Evolutionary conservation across 306 rosid species (phyloP), one percentile per base, ranked within the genome.

Genomic region (Quercus berberidifolia): DNA sequence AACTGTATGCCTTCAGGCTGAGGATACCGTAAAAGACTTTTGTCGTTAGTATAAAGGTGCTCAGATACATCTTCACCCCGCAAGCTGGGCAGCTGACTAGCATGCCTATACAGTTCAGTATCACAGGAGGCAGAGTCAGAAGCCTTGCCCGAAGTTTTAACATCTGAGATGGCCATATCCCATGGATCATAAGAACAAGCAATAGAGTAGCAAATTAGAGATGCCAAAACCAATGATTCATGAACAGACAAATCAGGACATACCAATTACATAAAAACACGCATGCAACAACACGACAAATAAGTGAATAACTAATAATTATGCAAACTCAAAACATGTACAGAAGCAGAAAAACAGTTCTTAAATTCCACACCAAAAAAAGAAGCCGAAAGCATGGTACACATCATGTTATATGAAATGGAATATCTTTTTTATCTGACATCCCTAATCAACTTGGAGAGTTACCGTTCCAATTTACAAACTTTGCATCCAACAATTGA

Each of bases 121-220:
- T 83, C 85, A 72, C 76, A 82, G 23, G 89, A 77, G 70, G 74
- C 67, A 67, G 86, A 80, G 74, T 83, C 92, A 6, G 85, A 77
- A 57, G 81, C 85, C 59, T 76, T 74, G 83, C 82, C 85, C 55
- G 79, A 63, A 74, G 52, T 82, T 71, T 78, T 90, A 72, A 77
- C 89, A 82, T 83, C 95, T 92, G 91, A 76, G 63, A 86, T 41
- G 77, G 77, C 65, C 64, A 74, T 75, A 79, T 41, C 78, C 33
- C 71, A 80, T 60, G 41, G 46, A 31, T 26, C 74, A 81, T 76
- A 49, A 87, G 57, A 81, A 64, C 55, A 26, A 46, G 64, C 62
- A 59, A 60, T 41, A 55, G 13, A 19, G 63, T 33, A 31, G 21
- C 69, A 71, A 60, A 59, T 49, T 43, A 38, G 70, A 55, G 11